A percentile compares a stretch with the other conserved stretches of the same genome.
Conservation (phyloP, 805 yeast species). For the Candida endomychidarum region DNA sequence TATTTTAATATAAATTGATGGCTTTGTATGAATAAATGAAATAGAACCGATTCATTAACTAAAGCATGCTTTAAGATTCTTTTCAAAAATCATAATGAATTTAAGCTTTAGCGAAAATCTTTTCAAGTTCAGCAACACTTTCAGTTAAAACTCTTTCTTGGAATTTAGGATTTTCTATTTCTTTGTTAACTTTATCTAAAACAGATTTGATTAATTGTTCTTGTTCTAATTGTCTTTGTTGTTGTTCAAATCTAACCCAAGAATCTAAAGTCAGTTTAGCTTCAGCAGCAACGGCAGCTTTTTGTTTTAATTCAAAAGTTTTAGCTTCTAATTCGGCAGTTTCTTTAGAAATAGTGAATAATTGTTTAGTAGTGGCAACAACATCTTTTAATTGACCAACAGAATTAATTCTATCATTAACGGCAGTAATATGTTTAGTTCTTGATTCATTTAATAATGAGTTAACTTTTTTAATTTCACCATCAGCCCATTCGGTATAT, state of each 20-base stretch:
- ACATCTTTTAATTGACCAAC: slow-evolving; percentile 91
- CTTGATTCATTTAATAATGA: slow-evolving; percentile 85
- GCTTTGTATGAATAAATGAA: neutral
- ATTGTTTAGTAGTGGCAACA: slow-evolving; percentile 83
- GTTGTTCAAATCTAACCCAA: slow-evolving; percentile 98
- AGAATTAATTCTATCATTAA: slow-evolving; percentile 84
- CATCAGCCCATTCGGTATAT: slow-evolving; percentile 91
- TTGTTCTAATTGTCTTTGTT: slow-evolving; percentile 95
- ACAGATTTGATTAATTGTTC: slow-evolving; percentile 84
- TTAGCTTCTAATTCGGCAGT: slow-evolving; percentile 95
- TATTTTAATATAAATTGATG: slow-evolving; percentile 5
- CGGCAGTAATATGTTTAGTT: slow-evolving; percentile 87
- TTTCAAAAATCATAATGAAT: neutral
- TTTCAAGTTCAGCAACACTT: slow-evolving; percentile 90
- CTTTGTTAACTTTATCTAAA: slow-evolving; percentile 83
- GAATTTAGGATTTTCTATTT: slow-evolving; percentile 83
- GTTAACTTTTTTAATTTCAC: slow-evolving; percentile 77
- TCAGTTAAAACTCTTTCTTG: slow-evolving; percentile 90
- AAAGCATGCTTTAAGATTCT: too few species aligned
- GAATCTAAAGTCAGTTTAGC: slow-evolving; percentile 96
- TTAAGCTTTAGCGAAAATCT: slow-evolving; percentile 56
- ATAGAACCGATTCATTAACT: too few species aligned
- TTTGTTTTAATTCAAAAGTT: slow-evolving; percentile 90
- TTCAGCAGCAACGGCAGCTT: slow-evolving; percentile 81
- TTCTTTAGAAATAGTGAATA: slow-evolving; percentile 93